These are phyloP conservation scores for Pseudozyma thailandica DNA, from an alignment of 1,284 basidiomycete species.

Conservation along the genomic window DNA sequence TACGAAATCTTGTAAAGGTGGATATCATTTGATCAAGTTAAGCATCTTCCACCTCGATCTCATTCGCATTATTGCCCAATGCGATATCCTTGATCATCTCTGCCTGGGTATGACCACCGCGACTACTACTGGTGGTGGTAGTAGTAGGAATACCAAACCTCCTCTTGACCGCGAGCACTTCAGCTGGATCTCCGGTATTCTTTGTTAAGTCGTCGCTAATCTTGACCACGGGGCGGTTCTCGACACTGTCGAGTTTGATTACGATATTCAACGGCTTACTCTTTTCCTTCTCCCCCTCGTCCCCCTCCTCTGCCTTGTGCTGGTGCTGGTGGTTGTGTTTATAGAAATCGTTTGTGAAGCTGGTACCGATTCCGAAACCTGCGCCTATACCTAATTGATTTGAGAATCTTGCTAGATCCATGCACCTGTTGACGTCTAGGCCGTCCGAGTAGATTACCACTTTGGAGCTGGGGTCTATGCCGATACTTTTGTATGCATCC, in stretches of 20 bases:
- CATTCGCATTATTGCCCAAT: neutral
- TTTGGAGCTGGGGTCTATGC: slow-evolving; percentile 59
- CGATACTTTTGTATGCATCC: slow-evolving; percentile 50
- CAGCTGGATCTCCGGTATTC: slow-evolving; percentile 62
- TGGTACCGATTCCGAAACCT: slow-evolving; percentile 63
- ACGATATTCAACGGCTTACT: slow-evolving; percentile 65
- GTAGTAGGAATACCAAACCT: slow-evolving; percentile 36
- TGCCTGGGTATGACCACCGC: too few species aligned
- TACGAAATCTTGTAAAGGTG: too few species aligned
- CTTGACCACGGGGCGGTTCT: slow-evolving; percentile 61
- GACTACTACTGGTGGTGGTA: too few species aligned
- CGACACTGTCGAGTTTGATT: slow-evolving; percentile 62
- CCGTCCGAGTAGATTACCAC: slow-evolving; percentile 65
- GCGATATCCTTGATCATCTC: slow-evolving; percentile 4
- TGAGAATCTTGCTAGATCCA: slow-evolving; percentile 50
- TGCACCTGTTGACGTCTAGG: slow-evolving; percentile 55
- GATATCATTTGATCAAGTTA: too few species aligned
- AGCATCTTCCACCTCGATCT: slow-evolving; percentile 37
- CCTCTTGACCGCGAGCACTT: slow-evolving; percentile 49
- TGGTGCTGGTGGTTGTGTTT: too few species aligned
- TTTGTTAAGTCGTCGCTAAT: slow-evolving; percentile 67
- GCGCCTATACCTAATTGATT: slow-evolving; percentile 60
- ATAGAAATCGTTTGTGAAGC: slow-evolving; percentile 60
- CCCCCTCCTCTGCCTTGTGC: too few species aligned
- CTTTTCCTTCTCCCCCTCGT: slow-evolving; percentile 3